Conservation (phyloP, 768 basidiomycete species). For the Tricholoma sp. region DNA sequence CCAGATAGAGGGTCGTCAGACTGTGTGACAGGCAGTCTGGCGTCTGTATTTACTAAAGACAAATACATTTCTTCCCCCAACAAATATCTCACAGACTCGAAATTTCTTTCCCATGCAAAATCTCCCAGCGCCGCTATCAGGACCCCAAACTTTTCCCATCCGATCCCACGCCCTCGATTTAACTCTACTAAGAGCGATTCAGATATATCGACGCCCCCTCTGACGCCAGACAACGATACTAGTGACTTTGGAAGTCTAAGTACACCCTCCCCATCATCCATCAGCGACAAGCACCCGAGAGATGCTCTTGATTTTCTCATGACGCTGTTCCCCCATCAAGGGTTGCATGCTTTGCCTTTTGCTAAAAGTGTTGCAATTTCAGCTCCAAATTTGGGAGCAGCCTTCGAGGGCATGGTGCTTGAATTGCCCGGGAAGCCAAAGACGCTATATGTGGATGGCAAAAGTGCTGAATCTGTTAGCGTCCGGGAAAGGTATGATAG, state of each 20-base stretch:
- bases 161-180: slow-evolving; percentile 33
- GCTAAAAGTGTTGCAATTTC: slow-evolving; percentile 73
- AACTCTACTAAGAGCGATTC: slow-evolving; percentile 39
- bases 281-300: slow-evolving; percentile 35
- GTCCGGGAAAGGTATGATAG: slow-evolving; percentile 70
- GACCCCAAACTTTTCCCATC: slow-evolving; percentile 16
- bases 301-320: slow-evolving; percentile 77
- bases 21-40: slow-evolving; percentile 92
- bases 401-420: slow-evolving; percentile 76
- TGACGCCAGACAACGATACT: slow-evolving; percentile 68
- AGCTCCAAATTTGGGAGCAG: slow-evolving; percentile 58
- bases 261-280: slow-evolving; percentile 34
- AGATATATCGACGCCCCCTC: slow-evolving; percentile 63
- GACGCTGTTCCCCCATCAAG: slow-evolving; percentile 71
- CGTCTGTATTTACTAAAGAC: slow-evolving; percentile 51
- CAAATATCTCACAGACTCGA: background rate
- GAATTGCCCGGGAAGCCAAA: slow-evolving; percentile 64
- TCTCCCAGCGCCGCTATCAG: background rate
- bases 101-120: slow-evolving; percentile 11
- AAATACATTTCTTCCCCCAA: slow-evolving; percentile 35
- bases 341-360: slow-evolving; percentile 61
- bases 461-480: slow-evolving; percentile 73
- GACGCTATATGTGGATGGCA: slow-evolving; percentile 82
- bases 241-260: slow-evolving; percentile 39
- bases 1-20: slow-evolving; percentile 91